A percentile compares a stretch with the other conserved stretches of the same genome.
phyloP scores from a whole-genome alignment of 768 basidiomycete species.

The Leccinum uliginosum region DNA sequence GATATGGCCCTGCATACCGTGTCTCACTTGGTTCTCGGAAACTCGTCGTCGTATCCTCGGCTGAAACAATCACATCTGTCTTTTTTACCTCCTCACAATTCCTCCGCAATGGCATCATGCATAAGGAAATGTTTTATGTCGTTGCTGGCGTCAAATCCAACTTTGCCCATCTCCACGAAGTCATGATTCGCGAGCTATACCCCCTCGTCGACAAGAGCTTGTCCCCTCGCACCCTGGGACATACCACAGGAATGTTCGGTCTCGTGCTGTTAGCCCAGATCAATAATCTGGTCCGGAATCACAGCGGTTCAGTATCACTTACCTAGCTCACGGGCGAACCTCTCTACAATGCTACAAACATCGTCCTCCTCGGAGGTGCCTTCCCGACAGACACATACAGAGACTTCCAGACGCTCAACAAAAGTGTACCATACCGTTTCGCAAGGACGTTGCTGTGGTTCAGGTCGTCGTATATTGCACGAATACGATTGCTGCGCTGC shows the following conservation, averaged over 20 bases:
- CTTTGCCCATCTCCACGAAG: slow-evolving; percentile 6
- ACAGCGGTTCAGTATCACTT: slow-evolving; percentile 9
- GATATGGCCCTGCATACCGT: slow-evolving; percentile 12
- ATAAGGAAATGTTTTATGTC: slow-evolving; percentile 8
- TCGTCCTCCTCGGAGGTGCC: slow-evolving; percentile 14
- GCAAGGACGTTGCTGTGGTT: slow-evolving; percentile 7
- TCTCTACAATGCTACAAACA: slow-evolving; percentile 17
- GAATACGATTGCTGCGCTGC: slow-evolving; percentile 4
- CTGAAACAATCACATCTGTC: slow-evolving; percentile 10
- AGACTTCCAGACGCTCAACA: slow-evolving; percentile 18
- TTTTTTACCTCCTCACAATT: not conserved
- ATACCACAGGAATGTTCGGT: slow-evolving; percentile 13
- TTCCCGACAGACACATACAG: slow-evolving; percentile 19
- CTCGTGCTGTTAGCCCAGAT: slow-evolving; percentile 10
- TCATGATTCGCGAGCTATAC: slow-evolving; percentile 19
- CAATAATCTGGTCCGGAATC: not conserved
- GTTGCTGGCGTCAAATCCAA: slow-evolving; percentile 11
- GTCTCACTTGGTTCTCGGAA: slow-evolving; percentile 17
- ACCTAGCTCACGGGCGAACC: slow-evolving; percentile 14
- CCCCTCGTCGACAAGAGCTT: slow-evolving; percentile 20
- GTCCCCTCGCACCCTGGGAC: slow-evolving; percentile 10
- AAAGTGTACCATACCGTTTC: slow-evolving; percentile 19
- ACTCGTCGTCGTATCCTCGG: slow-evolving; percentile 15
- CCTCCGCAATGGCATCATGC: slow-evolving; percentile 13
- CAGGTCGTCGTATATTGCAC: slow-evolving; percentile 15